A percentile compares a stretch with the other conserved stretches of the same genome.
Conservation (phyloP, 768 basidiomycete species). For the Lentinula detonsa region DNA sequence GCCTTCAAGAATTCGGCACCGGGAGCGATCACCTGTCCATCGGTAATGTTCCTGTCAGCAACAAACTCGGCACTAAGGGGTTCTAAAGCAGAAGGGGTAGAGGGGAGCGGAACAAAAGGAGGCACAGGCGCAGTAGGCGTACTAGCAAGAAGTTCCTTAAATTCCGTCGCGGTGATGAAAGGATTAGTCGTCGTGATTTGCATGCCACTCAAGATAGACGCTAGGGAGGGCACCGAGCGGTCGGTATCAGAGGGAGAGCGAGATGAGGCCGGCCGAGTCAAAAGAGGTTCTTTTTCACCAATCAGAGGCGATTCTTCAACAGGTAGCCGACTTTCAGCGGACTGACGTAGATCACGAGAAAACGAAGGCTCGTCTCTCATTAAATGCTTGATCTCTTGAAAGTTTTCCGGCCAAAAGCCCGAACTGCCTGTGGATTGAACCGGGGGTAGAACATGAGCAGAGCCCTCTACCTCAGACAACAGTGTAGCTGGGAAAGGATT, state of each 20-base stretch:
- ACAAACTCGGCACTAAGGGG: constrained; percentile 50
- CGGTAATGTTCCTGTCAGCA: constrained; percentile 63
- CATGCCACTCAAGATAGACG: constrained; percentile 25
- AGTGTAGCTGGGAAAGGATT: not conserved
- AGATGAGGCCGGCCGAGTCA: constrained; percentile 17
- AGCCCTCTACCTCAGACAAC: not conserved
- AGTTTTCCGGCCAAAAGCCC: constrained; percentile 28
- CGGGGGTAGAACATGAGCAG: not conserved
- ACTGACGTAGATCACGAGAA: not conserved
- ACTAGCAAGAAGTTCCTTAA: not conserved
- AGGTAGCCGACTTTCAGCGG: not conserved
- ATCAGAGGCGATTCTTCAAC: constrained; percentile 22
- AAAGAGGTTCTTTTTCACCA: constrained; percentile 19
- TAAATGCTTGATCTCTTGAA: constrained; percentile 29
- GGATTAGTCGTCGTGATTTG: not conserved
- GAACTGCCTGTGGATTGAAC: constrained; percentile 7
- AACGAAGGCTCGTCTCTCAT: constrained; percentile 12
- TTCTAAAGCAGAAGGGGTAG: not conserved
- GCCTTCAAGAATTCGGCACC: constrained; percentile 85
- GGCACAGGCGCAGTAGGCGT: not conserved
- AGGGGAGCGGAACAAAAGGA: not conserved
- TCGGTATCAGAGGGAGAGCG: constrained; percentile 1
- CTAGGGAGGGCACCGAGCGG: constrained; percentile 18
- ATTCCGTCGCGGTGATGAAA: not conserved
- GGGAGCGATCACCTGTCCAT: constrained; percentile 73